Percentiles rank a stretch among this genome's conserved stretches.
These are phyloP conservation scores for Ulvella scutata DNA, from an alignment of 139 green algal species.

Conservation along the genomic window DNA sequence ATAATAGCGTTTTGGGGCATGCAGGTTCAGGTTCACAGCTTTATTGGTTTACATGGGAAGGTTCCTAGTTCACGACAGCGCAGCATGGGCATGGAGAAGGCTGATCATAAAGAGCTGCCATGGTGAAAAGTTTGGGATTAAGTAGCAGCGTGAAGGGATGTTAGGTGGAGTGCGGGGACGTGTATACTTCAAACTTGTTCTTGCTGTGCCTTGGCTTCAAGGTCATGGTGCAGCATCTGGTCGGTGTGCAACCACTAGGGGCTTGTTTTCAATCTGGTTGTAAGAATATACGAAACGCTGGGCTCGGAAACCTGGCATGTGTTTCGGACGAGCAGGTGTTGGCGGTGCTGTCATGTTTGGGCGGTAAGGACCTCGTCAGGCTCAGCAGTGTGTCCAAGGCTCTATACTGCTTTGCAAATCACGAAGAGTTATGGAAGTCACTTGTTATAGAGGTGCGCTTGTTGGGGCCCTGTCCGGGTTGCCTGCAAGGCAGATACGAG, in stretches of 20 bases:
- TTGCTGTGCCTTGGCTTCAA: no score
- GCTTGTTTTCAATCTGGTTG: neutral
- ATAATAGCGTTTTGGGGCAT: no score
- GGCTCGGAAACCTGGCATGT: slow-evolving; percentile 50
- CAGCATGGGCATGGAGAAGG: no score
- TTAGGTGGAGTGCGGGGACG: no score
- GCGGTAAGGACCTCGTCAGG: slow-evolving; percentile 21
- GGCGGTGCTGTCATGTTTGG: slow-evolving; percentile 33
- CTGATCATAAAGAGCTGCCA: no score
- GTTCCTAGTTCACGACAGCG: no score
- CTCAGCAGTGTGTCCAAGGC: slow-evolving; percentile 28
- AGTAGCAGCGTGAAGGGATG: no score
- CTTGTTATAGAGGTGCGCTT: slow-evolving; percentile 51
- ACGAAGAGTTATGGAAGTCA: slow-evolving; percentile 79
- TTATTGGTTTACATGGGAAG: no score
- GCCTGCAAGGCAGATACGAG: neutral
- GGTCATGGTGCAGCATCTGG: no score
- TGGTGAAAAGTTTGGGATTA: no score
- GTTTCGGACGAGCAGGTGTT: slow-evolving; percentile 68
- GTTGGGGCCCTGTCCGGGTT: neutral
- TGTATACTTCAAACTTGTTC: no score
- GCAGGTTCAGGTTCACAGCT: no score
- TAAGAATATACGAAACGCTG: slow-evolving; percentile 8
- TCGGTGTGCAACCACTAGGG: neutral
- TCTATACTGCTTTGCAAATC: slow-evolving; percentile 62